Conservation (phyloP, 768 basidiomycete genomes). For the Auriscalpium microsporum region DNA sequence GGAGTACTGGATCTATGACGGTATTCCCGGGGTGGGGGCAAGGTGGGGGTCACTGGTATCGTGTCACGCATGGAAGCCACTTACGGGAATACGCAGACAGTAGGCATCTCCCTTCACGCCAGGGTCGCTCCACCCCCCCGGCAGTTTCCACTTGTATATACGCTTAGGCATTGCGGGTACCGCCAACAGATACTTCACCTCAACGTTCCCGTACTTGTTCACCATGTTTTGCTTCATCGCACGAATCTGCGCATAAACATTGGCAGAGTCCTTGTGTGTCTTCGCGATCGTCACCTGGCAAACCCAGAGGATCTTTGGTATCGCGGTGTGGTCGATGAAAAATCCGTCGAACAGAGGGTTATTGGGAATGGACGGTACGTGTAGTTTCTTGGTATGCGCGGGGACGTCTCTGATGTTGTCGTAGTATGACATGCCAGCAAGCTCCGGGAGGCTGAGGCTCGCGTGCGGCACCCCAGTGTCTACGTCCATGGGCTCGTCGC, state of each 20-base stretch:
- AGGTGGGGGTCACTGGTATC: too few species aligned
- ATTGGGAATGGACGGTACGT: neutral
- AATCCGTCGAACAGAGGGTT: neutral
- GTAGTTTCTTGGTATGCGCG: neutral
- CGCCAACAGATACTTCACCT: neutral
- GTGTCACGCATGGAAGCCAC: too few species aligned
- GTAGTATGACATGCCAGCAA: neutral
- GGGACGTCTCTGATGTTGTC: neutral
- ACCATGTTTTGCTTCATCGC: neutral
- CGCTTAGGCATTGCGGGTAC: too few species aligned
- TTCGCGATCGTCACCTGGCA: neutral
- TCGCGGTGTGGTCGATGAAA: neutral
- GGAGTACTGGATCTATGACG: too few species aligned
- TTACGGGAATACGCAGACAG: too few species aligned
- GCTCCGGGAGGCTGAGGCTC: neutral
- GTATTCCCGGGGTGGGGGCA: too few species aligned
- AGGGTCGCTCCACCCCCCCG: too few species aligned
- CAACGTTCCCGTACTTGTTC: neutral
- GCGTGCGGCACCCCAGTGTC: neutral
- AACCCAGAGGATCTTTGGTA: neutral
- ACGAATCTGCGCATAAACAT: neutral
- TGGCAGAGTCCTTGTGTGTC: neutral
- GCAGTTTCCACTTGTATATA: too few species aligned
- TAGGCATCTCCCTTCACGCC: too few species aligned
- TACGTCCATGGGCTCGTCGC: neutral